These are phyloP conservation scores for Chaetomium fimeti DNA, from an alignment of 495 filamentous ascomycete species.

Conservation along the genomic window DNA sequence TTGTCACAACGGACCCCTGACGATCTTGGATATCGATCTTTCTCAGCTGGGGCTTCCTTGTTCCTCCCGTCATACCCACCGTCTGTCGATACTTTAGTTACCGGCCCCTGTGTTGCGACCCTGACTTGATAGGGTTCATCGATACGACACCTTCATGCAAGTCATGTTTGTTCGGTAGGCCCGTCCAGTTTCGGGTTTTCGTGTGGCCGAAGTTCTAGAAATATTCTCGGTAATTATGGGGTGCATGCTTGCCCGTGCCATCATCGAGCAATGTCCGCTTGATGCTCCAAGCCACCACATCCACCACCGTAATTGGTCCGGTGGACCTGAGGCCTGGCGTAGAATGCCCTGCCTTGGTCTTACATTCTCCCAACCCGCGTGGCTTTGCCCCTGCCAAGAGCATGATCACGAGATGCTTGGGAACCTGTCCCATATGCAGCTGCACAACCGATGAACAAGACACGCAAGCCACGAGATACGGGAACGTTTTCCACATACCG, in stretches of 20 bases:
- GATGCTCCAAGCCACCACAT: not conserved
- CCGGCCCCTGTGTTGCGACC: not conserved
- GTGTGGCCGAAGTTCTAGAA: not conserved
- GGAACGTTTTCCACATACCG: not conserved
- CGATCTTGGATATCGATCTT: not conserved
- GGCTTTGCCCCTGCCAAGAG: conserved; percentile 2
- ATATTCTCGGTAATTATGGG: not conserved
- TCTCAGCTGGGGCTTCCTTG: not conserved
- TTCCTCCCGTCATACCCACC: not conserved
- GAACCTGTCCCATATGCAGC: not conserved
- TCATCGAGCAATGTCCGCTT: not conserved
- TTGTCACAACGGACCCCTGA: not conserved
- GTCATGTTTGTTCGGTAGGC: not conserved
- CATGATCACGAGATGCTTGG: not conserved
- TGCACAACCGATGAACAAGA: too few relatives aligned
- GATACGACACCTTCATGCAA: not conserved
- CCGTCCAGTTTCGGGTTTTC: not conserved
- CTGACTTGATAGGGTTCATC: not conserved
- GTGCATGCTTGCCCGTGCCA: not conserved
- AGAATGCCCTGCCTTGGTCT: not conserved
- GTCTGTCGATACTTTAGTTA: not conserved
- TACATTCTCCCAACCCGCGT: not conserved
- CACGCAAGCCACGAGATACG: not conserved
- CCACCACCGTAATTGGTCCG: not conserved
- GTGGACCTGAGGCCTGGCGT: not conserved